Percentiles rank a stretch among this genome's conserved stretches.
These are phyloP conservation scores for Xylariaceae sp. DNA, from an alignment of 2,329 filamentous ascomycete genomes.

Conservation along the genomic window DNA sequence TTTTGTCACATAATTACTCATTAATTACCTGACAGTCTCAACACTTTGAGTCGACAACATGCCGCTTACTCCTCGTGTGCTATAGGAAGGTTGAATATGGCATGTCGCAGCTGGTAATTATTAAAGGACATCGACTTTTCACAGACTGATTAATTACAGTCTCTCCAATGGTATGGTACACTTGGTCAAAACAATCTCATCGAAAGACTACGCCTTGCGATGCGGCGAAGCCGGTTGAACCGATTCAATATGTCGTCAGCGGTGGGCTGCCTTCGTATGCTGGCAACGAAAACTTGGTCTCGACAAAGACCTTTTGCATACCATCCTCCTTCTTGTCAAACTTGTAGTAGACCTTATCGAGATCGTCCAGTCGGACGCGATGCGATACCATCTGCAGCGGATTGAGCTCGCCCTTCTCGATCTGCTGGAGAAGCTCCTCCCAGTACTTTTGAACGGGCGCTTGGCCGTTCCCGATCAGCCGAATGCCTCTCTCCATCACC, in stretches of 20 bases:
- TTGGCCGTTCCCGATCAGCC: constrained; percentile 63
- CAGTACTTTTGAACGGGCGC: constrained; percentile 79
- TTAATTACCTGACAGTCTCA: too few species aligned
- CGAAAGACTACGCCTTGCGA: background rate
- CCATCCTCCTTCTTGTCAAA: constrained; percentile 58
- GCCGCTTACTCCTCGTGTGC: too few species aligned
- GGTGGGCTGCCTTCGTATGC: constrained; percentile 16
- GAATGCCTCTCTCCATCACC: constrained; percentile 80
- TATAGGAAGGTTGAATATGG: too few species aligned
- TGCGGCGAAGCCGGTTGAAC: background rate
- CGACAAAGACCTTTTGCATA: constrained; percentile 75
- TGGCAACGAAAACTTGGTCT: constrained; percentile 53
- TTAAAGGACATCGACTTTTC: too few species aligned
- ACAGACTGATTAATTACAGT: too few species aligned
- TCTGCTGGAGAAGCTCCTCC: constrained; percentile 65
- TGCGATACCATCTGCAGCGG: constrained; percentile 77
- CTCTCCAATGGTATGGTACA: too few species aligned
- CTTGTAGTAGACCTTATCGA: constrained; percentile 58
- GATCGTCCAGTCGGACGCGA: constrained; percentile 67
- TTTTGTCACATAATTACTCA: too few species aligned
- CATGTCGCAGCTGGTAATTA: too few species aligned
- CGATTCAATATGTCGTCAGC: constrained; percentile 15
- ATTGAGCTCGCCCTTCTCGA: constrained; percentile 64
- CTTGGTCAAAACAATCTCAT: too few species aligned
- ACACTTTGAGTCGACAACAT: too few species aligned